phyloP scores from a whole-genome alignment of 164 flowering plant species.

The Cinnamomum micranthum region DNA sequence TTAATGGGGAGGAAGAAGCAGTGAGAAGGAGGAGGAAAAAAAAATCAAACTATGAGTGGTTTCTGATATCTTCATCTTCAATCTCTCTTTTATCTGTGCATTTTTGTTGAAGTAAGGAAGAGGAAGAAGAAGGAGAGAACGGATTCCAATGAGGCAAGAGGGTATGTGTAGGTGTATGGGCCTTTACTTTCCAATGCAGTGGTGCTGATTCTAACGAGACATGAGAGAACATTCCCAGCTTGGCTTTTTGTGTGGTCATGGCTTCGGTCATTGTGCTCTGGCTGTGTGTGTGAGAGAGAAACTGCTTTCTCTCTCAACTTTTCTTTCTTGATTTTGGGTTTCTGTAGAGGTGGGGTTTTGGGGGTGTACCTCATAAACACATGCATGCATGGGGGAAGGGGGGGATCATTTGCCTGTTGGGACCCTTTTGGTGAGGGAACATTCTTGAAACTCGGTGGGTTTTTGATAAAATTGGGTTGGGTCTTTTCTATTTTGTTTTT shows the following conservation, averaged over 20 bases:
- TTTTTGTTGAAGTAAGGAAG: no score
- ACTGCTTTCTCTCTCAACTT: neutral
- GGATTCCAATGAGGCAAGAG: slow-evolving; percentile 1
- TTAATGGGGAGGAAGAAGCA: no score
- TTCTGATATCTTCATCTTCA: neutral
- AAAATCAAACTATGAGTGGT: no score
- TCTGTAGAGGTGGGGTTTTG: neutral
- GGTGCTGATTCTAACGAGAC: slow-evolving; percentile 13
- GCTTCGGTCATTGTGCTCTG: neutral
- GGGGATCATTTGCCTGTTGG: neutral
- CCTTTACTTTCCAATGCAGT: neutral
- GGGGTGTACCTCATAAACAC: neutral
- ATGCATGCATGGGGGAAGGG: neutral
- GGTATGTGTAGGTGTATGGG: neutral
- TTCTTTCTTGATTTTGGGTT: neutral
- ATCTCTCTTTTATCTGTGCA: neutral
- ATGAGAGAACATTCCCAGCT: slow-evolving; percentile 8
- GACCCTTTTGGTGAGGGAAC: neutral
- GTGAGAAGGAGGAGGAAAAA: no score
- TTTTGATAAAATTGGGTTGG: neutral
- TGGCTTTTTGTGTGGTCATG: slow-evolving; percentile 4
- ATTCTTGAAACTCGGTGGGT: neutral
- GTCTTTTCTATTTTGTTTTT: no score
- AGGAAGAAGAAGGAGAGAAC: neutral
- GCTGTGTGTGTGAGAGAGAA: neutral